Base-by-base conservation (phyloP, 108 stramenopile species). In the Cylindrotheca fusiformis region DNA sequence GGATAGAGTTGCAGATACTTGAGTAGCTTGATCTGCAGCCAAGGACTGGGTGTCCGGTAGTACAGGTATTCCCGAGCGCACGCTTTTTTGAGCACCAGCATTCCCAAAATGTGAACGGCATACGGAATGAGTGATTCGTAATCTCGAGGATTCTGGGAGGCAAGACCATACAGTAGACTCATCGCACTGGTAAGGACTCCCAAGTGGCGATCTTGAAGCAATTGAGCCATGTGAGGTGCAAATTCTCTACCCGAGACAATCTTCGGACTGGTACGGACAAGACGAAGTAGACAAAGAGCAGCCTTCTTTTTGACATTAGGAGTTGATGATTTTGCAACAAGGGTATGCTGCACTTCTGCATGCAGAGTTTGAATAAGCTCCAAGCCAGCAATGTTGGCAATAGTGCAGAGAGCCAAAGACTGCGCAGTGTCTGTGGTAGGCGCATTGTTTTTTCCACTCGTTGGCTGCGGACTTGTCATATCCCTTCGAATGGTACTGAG, bases 1-100 rank as follows among this genome's bases (percentile, higher is more conserved):
- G 92, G 95, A 70, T 93, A 97, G 22, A 93, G 77, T 74, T 97
- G 96, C 53, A 99, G 55, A 63, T 94, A 97, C 70, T 94, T 93
- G 32, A 97, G 84, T 55, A 94, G 65, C 63, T 95, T 96, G 67
- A 99, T 95, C 67, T 96, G 96, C 22, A 97, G 78, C 95, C 95
- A 96, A 0, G 97, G 98, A 72, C 81, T 82, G 20, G 97, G 93
- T 4, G 93, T 95, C 18, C 85, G 78, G 79, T 97, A 97, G 76
- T 99, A 99, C n/a, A 97, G 69, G 71, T 97, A 97, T 56, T 96
- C 96, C 12, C 81, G 44, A 23, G 86, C 89, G 61, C 92, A 93
- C 8, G 84, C 78, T 59, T 85, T 87, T 53, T 86, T 90, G 64
- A 95, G 74, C 3, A 95, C 93, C 12, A 97, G 80, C 75, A 90